A percentile compares a stretch with the other conserved stretches of the same genome.
Conservation (phyloP, 805 yeast genomes). For the Jamesozyma spencerorum region DNA sequence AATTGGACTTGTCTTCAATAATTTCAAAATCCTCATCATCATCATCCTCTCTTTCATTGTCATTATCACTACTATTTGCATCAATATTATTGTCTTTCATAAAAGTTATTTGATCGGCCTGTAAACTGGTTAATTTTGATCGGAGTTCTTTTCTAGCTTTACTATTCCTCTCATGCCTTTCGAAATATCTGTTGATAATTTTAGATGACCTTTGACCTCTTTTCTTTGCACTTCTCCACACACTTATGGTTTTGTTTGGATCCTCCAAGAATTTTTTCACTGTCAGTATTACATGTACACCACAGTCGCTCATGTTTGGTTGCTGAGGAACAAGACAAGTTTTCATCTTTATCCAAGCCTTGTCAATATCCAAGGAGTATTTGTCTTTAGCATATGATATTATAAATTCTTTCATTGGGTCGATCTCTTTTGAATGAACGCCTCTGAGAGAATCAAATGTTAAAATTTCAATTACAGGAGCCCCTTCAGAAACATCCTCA, state of each 20-base stretch:
- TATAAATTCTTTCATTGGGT: slow-evolving; percentile 50
- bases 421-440: slow-evolving; percentile 41
- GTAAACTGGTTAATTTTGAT: slow-evolving; percentile 16
- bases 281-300: slow-evolving; percentile 79
- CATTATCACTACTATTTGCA: slow-evolving; percentile 6
- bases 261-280: slow-evolving; percentile 47
- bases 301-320: slow-evolving; percentile 87
- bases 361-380: slow-evolving; percentile 38
- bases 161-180: slow-evolving; percentile 17
- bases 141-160: slow-evolving; percentile 23
- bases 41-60: slow-evolving; percentile 6
- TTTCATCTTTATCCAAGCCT: slow-evolving; percentile 38
- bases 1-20: slow-evolving; percentile 15
- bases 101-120: slow-evolving; percentile 12
- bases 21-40: slow-evolving; percentile 27
- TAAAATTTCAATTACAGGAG: slow-evolving; percentile 35
- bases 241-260: slow-evolving; percentile 37
- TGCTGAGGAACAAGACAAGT: slow-evolving; percentile 68
- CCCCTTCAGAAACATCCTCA: slow-evolving; percentile 13
- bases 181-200: slow-evolving; percentile 22
- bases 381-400: slow-evolving; percentile 63
- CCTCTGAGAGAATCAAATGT: slow-evolving; percentile 72
- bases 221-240: slow-evolving; percentile 35
- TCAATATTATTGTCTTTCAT: slow-evolving; percentile 4
- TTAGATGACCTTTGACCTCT: slow-evolving; percentile 14